These are phyloP conservation scores for Salix caprea DNA, from an alignment of 345 rosid genomes.

Conservation along the genomic window DNA sequence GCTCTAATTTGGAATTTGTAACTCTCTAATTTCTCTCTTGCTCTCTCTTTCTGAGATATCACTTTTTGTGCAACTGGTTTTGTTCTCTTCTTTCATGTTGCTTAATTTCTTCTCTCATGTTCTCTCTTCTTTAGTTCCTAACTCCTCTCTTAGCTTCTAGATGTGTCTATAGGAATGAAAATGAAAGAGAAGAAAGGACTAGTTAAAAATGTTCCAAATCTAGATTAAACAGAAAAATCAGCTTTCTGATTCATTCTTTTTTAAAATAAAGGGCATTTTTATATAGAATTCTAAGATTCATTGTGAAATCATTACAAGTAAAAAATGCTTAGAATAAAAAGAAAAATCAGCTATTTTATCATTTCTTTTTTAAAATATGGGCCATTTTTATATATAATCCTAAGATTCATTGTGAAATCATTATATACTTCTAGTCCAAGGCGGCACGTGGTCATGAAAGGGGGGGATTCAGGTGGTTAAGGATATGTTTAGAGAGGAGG, in stretches of 20 bases:
- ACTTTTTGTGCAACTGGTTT: neutral
- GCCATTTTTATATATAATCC: neutral
- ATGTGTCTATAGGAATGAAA: neutral
- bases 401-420: neutral
- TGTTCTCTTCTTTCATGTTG: neutral
- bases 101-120: neutral
- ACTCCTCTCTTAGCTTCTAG: neutral
- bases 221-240: neutral
- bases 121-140: neutral
- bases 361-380: too few species aligned
- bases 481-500: neutral
- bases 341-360: too few species aligned
- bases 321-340: neutral
- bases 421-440: neutral
- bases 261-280: neutral
- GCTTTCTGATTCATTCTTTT: neutral
- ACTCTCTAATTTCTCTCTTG: neutral
- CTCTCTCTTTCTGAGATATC: neutral
- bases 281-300: neutral
- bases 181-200: neutral
- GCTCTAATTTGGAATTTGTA: neutral
- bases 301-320: neutral
- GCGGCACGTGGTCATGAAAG: neutral
- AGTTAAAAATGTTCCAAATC: neutral
- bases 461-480: neutral